phyloP scores from a whole-genome alignment of 2,329 filamentous ascomycete genomes.

The Botrytis tulipae region DNA sequence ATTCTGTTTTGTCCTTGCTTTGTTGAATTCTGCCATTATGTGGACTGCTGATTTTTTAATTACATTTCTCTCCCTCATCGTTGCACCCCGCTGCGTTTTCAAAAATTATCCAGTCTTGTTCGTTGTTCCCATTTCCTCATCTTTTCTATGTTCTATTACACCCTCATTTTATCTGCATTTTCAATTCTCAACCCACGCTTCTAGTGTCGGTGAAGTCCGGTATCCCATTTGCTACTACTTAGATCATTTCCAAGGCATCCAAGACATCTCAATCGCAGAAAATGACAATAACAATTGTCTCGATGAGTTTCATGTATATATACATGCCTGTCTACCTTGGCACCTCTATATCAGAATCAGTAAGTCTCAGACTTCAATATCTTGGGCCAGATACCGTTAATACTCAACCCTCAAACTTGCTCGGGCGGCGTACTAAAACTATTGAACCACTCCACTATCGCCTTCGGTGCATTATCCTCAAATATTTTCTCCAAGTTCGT shows the following conservation, averaged over 20 bases:
- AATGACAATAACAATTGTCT: not conserved
- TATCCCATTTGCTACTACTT: too few species aligned
- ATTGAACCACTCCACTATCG: slow-evolving; percentile 6
- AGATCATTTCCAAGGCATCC: too few species aligned
- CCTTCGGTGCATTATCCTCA: slow-evolving; percentile 17
- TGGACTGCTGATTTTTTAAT: not conserved
- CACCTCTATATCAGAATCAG: not conserved
- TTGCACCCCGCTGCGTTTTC: too few species aligned
- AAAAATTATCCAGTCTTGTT: too few species aligned
- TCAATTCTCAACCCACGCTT: too few species aligned
- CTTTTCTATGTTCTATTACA: too few species aligned
- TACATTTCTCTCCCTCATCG: too few species aligned
- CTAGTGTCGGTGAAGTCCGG: too few species aligned
- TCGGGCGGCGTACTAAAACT: not conserved
- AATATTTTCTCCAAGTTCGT: slow-evolving; percentile 23
- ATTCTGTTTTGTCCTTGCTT: not conserved
- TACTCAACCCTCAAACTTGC: not conserved
- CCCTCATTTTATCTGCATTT: too few species aligned
- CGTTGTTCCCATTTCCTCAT: too few species aligned
- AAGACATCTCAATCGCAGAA: not conserved
- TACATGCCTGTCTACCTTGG: not conserved
- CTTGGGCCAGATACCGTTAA: not conserved
- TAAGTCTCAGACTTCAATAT: not conserved
- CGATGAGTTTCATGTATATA: not conserved
- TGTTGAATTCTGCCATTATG: not conserved